Evolutionary conservation across 2,329 filamentous ascomycete species (phyloP), one percentile per base, ranked within the genome.

Genomic region (Pseudogymnoascus sp.): DNA sequence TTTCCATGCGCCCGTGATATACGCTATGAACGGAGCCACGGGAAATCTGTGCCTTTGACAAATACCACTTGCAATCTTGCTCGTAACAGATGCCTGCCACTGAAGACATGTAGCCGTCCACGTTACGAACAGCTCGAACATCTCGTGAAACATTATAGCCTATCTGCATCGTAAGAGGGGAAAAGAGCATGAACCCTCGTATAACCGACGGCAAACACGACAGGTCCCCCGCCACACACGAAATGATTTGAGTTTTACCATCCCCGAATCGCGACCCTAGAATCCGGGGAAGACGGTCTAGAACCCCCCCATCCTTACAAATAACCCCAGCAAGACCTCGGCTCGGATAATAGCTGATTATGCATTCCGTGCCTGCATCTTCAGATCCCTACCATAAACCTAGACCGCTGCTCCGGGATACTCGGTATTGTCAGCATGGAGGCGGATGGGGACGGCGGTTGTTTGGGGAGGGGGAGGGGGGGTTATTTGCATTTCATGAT

Each of bases 401-500:
- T 19, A 57, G 26, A 31, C 47, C 47, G 26, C 47, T 11, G 47
- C 26, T 57, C 26, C 47, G 47, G 47, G 47, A 57, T 57, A 57
- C 31, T 57, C 47, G 50, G 28, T 57, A 57, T 19, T 19, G 50
- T 33, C 9, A 57, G n/a, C 50, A 57, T 7, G 23, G 17, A 50
- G 8, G 23, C 23, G 9, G 26, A 47, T 47, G 42, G 23, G 42
- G 42, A n/a, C 42, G 15, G 23, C 15, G 44, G 4, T 11, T 28
- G 44, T 28, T n/a, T 9, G 50, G 47, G 19, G 19, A 31, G 50
- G n/a, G n/a, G n/a, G n/a, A n/a, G n/a, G n/a, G n/a, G n/a, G n/a
- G n/a, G n/a, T n/a, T 57, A 57, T 57, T 57, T 57, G 50, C 28
- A 57, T 57, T 57, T 57, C 50, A 19, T 21, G 50, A 57, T 33